These are phyloP conservation scores for Chlorella sp. DNA, from an alignment of 139 green algal species.

Conservation along the genomic window DNA sequence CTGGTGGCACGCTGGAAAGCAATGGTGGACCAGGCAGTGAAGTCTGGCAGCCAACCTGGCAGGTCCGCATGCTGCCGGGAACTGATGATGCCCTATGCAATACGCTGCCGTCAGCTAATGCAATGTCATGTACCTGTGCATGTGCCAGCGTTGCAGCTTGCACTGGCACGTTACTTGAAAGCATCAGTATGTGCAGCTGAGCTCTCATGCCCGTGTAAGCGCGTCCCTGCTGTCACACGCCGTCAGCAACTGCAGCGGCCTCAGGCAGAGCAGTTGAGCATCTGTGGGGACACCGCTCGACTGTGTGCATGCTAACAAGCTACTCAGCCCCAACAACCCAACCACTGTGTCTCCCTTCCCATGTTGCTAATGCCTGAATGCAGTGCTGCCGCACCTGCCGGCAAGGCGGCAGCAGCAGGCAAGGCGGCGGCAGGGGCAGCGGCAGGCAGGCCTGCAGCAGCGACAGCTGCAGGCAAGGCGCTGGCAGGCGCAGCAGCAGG, in stretches of 20 bases:
- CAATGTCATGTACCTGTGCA: background rate
- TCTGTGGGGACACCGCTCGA: background rate
- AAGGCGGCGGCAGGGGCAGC: background rate
- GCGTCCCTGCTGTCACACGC: background rate
- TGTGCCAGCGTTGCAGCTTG: background rate
- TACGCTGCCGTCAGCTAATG: background rate
- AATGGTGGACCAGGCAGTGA: conserved; percentile 26
- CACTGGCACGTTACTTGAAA: background rate
- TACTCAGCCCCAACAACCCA: too few species aligned
- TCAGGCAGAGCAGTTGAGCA: background rate
- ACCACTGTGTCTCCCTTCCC: background rate
- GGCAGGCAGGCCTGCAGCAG: background rate
- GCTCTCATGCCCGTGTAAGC: too few species aligned
- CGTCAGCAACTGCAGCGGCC: background rate
- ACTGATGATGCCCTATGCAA: background rate
- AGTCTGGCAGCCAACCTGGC: background rate
- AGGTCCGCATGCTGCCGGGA: background rate
- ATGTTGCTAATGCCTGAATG: too few species aligned
- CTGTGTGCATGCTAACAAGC: too few species aligned
- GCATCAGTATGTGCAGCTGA: background rate
- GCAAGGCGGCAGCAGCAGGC: background rate
- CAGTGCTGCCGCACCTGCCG: background rate
- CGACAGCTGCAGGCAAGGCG: conserved; percentile 1
- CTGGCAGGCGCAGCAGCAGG: background rate
- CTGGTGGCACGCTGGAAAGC: conserved; percentile 49